A percentile compares a stretch with the other conserved stretches of the same genome.
phyloP scores from a whole-genome alignment of 306 rosid species.

The Glycine soja region DNA sequence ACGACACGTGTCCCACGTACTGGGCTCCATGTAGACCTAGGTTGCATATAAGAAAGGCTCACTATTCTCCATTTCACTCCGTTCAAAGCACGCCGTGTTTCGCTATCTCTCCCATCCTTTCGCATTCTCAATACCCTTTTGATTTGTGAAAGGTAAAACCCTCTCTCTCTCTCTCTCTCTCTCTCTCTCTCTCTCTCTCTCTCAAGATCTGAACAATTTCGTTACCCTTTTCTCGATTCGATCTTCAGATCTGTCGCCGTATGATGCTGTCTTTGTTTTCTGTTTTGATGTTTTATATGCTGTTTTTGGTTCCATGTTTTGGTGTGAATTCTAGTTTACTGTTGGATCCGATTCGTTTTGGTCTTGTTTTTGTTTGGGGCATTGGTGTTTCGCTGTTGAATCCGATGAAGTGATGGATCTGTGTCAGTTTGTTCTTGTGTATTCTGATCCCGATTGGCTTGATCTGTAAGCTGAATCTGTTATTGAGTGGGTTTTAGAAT shows the following conservation, averaged over 20 bases:
- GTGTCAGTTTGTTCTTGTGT: background rate
- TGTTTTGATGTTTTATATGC: background rate
- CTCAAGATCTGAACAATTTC: constrained; percentile 20
- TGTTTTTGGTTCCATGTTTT: background rate
- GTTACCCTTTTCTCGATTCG: background rate
- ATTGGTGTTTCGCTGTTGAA: background rate
- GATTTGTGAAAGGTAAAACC: constrained; percentile 46
- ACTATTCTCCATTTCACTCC: background rate
- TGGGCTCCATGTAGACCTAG: background rate
- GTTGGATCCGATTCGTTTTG: background rate
- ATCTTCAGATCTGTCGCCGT: constrained; percentile 8
- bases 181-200: background rate
- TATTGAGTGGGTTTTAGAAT: background rate
- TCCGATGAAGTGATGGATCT: constrained; percentile 20
- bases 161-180: background rate
- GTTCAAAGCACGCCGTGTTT: constrained; percentile 46
- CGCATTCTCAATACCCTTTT: constrained; percentile 36
- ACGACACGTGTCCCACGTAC: background rate
- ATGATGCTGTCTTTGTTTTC: background rate
- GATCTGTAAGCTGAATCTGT: constrained; percentile 17
- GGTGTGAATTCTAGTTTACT: background rate
- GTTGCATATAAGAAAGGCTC: constrained; percentile 25
- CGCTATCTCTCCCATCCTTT: constrained; percentile 27
- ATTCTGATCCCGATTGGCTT: constrained; percentile 29
- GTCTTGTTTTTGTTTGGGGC: background rate